A percentile compares a stretch with the other conserved stretches of the same genome.
phyloP scores from a whole-genome alignment of 2,329 filamentous ascomycete species.

The Truncatella angustata region DNA sequence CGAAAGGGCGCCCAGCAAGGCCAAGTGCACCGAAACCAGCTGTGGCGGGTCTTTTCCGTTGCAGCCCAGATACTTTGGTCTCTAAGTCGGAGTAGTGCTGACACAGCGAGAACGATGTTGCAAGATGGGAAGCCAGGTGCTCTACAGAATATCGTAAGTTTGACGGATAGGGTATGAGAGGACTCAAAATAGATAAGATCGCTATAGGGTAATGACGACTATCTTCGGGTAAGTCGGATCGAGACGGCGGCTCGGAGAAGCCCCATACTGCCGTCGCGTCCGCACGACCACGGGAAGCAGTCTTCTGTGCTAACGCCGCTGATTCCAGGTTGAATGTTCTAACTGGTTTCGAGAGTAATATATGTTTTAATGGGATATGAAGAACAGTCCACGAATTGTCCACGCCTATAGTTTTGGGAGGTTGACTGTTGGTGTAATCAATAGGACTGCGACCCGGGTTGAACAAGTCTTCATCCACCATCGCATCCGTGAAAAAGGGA shows the following conservation, averaged over 20 bases:
- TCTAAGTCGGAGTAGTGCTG: constrained; percentile 85
- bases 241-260: constrained; percentile 28
- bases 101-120: constrained; percentile 84
- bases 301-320: constrained; percentile 54
- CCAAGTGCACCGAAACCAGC: constrained; percentile 68
- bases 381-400: constrained; percentile 93
- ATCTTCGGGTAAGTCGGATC: constrained; percentile 35
- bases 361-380: constrained; percentile 82
- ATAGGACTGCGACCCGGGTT: constrained; percentile 69
- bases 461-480: constrained; percentile 86
- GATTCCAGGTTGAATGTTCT: constrained; percentile 56
- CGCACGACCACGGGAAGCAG: constrained; percentile 35
- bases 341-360: constrained; percentile 66
- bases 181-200: constrained; percentile 82
- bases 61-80: constrained; percentile 68
- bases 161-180: constrained; percentile 85
- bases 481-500: constrained; percentile 79
- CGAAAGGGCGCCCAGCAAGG: constrained; percentile 48
- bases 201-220: constrained; percentile 75
- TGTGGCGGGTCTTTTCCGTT: constrained; percentile 67
- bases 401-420: constrained; percentile 84
- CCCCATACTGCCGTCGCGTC: constrained; percentile 17
- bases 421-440: constrained; percentile 73
- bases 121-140: constrained; percentile 81
- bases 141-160: constrained; percentile 82